These are phyloP conservation scores for Cinnamomum chago DNA, from an alignment of 164 flowering plant genomes.

Conservation along the genomic window DNA sequence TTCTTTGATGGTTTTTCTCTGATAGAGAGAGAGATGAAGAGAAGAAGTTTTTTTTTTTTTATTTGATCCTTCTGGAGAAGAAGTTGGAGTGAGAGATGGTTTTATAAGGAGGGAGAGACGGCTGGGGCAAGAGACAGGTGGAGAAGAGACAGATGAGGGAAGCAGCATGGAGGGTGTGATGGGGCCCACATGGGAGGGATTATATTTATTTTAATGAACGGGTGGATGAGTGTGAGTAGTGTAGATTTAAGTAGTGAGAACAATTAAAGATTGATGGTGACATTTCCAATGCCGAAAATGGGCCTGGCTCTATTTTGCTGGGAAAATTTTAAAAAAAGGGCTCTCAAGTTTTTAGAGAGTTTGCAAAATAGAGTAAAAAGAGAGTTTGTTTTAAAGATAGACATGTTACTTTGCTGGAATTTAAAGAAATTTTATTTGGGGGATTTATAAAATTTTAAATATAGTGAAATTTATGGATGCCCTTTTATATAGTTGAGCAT, in stretches of 20 bases:
- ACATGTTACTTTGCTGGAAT: too few relatives aligned
- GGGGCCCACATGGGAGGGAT: background rate
- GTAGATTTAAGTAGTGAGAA: background rate
- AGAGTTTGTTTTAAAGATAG: too few relatives aligned
- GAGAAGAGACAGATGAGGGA: background rate
- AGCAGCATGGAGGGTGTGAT: background rate
- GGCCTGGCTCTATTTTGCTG: background rate
- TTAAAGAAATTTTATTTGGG: too few relatives aligned
- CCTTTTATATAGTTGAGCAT: accelerated
- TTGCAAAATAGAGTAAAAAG: too few relatives aligned
- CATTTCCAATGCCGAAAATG: background rate
- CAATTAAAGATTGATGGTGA: background rate
- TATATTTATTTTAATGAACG: background rate
- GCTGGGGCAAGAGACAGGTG: background rate
- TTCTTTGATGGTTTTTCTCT: background rate
- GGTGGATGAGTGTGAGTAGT: background rate
- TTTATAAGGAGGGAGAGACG: background rate
- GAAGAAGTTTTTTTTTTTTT: background rate
- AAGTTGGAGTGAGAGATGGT: background rate
- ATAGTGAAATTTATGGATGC: too few relatives aligned
- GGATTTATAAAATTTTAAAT: too few relatives aligned
- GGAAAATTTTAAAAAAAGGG: too few relatives aligned
- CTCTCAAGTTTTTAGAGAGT: too few relatives aligned
- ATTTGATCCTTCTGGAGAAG: background rate
- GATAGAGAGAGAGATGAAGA: background rate